Conservation (phyloP, 1,284 basidiomycete species). For the Termitomyces sp. region DNA sequence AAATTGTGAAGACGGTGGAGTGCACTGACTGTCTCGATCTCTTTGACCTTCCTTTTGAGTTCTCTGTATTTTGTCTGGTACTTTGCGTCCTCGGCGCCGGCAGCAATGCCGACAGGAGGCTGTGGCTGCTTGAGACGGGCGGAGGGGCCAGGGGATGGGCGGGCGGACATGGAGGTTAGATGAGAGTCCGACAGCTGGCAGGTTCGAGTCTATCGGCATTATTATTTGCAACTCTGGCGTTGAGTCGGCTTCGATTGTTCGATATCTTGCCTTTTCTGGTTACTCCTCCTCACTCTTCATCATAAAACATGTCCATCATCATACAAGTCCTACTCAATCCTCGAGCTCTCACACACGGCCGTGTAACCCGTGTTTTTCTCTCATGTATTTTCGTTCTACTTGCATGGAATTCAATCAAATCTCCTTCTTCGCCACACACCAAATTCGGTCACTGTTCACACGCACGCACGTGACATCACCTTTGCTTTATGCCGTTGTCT, state of each 20-base stretch:
- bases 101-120: conserved; percentile 60
- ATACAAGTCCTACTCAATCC: too few species aligned
- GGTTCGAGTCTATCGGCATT: conserved; percentile 18
- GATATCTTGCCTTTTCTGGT: conserved; percentile 33
- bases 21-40: conserved; percentile 71
- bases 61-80: conserved; percentile 90
- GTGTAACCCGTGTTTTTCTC: not conserved
- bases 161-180: conserved; percentile 50
- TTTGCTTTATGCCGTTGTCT: conserved; percentile 7
- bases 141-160: conserved; percentile 46
- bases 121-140: conserved; percentile 49
- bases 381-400: conserved; percentile 1
- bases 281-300: conserved; percentile 15
- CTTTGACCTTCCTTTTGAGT: conserved; percentile 82
- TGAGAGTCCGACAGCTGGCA: conserved; percentile 28
- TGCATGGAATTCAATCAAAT: not conserved
- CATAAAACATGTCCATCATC: not conserved
- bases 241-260: conserved; percentile 29
- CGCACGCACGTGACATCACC: conserved; percentile 9
- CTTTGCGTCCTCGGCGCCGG: conserved; percentile 81
- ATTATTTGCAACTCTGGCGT: conserved; percentile 29
- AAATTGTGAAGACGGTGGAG: conserved; percentile 6
- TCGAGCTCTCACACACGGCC: not conserved
- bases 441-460: conserved; percentile 5
- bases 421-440: conserved; percentile 9